phyloP scores from a whole-genome alignment of 495 filamentous ascomycete species.

The Lineolata rhizophorae region DNA sequence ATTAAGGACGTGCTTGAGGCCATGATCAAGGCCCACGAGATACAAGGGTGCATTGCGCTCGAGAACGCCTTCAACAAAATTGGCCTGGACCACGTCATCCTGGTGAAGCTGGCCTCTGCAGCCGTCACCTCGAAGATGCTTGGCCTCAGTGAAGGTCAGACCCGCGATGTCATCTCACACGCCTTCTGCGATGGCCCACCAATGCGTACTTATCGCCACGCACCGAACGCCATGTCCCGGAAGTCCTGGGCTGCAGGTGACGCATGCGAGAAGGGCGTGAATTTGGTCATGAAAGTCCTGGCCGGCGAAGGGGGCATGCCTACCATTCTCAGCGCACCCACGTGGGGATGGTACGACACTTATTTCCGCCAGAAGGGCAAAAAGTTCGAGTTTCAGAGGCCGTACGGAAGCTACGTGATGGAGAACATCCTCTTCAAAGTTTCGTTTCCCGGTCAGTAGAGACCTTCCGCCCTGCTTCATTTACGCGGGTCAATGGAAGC shows the following conservation, averaged over 20 bases:
- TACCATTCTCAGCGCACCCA: constrained; percentile 78
- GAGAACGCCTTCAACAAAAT: constrained; percentile 98
- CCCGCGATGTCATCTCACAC: constrained; percentile 84
- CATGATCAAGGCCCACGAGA: constrained; percentile 99
- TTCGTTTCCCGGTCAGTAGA: constrained; percentile 70
- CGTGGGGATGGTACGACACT: constrained; percentile 98
- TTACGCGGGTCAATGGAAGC: constrained; percentile 1
- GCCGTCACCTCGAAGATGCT: constrained; percentile 90
- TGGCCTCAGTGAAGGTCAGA: constrained; percentile 72
- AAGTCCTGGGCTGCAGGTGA: constrained; percentile 99
- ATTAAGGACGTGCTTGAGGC: constrained; percentile 81
- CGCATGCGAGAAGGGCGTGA: constrained; percentile 89
- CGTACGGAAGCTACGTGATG: constrained; percentile 97
- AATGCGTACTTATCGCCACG: constrained; percentile 88
- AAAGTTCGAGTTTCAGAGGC: constrained; percentile 89
- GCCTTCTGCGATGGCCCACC: constrained; percentile 94
- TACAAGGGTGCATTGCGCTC: constrained; percentile 88
- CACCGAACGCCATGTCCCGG: constrained; percentile 96
- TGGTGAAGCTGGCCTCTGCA: constrained; percentile 92
- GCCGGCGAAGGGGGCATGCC: constrained; percentile 77
- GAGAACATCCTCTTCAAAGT: constrained; percentile 99
- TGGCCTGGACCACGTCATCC: constrained; percentile 87
- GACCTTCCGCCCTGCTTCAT: no score
- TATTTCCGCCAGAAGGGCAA: constrained; percentile 72
- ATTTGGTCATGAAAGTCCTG: constrained; percentile 82